phyloP scores from a whole-genome alignment of 1,284 basidiomycete species.

The Cutaneotrichosporon arboriforme region DNA sequence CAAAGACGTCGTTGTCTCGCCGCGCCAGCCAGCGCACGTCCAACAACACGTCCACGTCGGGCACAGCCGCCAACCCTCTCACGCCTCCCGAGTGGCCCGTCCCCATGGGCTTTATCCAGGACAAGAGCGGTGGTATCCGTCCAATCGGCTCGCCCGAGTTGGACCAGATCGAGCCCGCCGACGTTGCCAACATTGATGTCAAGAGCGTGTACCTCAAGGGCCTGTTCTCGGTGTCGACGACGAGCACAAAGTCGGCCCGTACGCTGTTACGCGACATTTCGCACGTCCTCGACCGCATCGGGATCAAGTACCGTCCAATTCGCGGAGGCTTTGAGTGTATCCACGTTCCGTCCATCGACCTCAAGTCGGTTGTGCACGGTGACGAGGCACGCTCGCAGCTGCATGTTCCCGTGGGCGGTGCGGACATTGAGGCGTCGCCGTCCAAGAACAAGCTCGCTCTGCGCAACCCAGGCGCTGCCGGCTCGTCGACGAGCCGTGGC shows the following conservation, averaged over 20 bases:
- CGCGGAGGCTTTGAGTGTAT: conserved; percentile 93
- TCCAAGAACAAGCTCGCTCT: conserved; percentile 17
- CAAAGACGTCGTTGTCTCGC: conserved; percentile 27
- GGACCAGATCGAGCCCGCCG: conserved; percentile 22
- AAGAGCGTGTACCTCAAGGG: conserved; percentile 87
- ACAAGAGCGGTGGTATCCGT: conserved; percentile 19
- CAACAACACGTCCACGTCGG: conserved; percentile 5
- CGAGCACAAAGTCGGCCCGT: conserved; percentile 78
- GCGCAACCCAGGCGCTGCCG: conserved; percentile 7
- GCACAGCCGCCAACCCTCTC: conserved; percentile 10
- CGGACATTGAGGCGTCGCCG: conserved; percentile 13
- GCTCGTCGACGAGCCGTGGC: conserved; percentile 4
- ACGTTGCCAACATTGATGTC: conserved; percentile 53
- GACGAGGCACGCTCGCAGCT: conserved; percentile 30
- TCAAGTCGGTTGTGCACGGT: conserved; percentile 59
- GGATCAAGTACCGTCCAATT: conserved; percentile 86
- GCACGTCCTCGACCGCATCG: conserved; percentile 84
- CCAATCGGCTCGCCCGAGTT: conserved; percentile 14
- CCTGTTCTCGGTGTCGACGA: conserved; percentile 90
- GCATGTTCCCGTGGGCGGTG: conserved; percentile 7
- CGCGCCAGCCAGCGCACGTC: conserved; percentile 24
- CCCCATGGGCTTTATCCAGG: conserved; percentile 16
- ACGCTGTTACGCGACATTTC: conserved; percentile 78
- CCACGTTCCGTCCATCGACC: conserved; percentile 86
- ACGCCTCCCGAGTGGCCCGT: conserved; percentile 25